phyloP scores from a whole-genome alignment of 2,329 filamentous ascomycete genomes.

The Nakataea oryzae region DNA sequence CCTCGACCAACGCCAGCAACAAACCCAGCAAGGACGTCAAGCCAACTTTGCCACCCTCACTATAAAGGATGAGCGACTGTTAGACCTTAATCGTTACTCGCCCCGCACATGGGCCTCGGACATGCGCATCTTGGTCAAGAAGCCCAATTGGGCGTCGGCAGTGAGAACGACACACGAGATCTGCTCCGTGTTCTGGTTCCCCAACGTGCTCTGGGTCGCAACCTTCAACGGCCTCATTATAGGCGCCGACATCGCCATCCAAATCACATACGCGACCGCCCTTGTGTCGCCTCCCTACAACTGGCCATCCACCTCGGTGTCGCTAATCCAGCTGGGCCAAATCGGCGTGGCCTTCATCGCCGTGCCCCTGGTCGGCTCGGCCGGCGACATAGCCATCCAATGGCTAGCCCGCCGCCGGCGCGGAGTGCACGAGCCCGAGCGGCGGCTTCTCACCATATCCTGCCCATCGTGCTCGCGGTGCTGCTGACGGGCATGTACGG shows the following conservation, averaged over 20 bases:
- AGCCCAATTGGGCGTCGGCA: constrained; percentile 6
- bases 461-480: constrained; percentile 25
- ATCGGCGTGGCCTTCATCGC: constrained; percentile 18
- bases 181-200: constrained; percentile 4
- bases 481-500: constrained; percentile 26
- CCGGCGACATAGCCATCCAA: constrained; percentile 24
- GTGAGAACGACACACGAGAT: constrained; percentile 4
- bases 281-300: constrained; percentile 22
- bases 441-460: constrained; percentile 22
- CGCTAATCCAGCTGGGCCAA: constrained; percentile 27
- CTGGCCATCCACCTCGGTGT: constrained; percentile 21
- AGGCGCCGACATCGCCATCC: constrained; percentile 30
- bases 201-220: constrained; percentile 3
- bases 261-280: constrained; percentile 27
- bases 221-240: constrained; percentile 5
- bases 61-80: background rate
- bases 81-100: constrained; percentile 5
- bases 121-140: constrained; percentile 6
- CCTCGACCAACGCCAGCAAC: background rate
- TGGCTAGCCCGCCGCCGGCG: constrained; percentile 21
- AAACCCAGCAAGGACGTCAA: background rate
- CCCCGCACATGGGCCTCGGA: constrained; percentile 6
- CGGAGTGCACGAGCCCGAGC: constrained; percentile 29
- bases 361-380: constrained; percentile 25
- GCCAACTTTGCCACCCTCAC: background rate